phyloP scores from a whole-genome alignment of 2,329 filamentous ascomycete genomes.

The Coniochaeta hoffmannii region DNA sequence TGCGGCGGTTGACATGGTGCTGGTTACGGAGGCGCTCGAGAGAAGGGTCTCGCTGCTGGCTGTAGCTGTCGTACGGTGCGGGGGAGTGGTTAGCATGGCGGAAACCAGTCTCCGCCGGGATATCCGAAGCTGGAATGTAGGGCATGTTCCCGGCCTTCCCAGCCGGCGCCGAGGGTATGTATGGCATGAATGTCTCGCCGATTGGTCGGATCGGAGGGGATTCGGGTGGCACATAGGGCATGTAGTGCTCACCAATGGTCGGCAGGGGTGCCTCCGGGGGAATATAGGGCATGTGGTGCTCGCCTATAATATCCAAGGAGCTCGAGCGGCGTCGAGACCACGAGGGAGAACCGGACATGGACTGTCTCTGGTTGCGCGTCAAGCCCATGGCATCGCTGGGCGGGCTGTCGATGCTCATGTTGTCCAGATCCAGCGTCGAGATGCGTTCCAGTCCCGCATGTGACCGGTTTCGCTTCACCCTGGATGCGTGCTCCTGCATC shows the following conservation, averaged over 20 bases:
- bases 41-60: slow-evolving; percentile 40
- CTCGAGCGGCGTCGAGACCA: slow-evolving; percentile 14
- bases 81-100: slow-evolving; percentile 22
- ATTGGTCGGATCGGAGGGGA: slow-evolving; percentile 18
- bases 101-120: slow-evolving; percentile 34
- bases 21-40: slow-evolving; percentile 30
- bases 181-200: slow-evolving; percentile 24
- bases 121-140: slow-evolving; percentile 21
- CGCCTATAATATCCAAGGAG: slow-evolving; percentile 21
- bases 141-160: slow-evolving; percentile 19
- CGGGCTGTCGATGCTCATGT: slow-evolving; percentile 27
- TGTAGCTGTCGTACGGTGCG: slow-evolving; percentile 20
- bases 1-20: slow-evolving; percentile 38
- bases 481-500: slow-evolving; percentile 64
- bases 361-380: slow-evolving; percentile 19
- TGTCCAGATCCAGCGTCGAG: slow-evolving; percentile 23
- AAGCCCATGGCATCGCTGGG: slow-evolving; percentile 26
- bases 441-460: slow-evolving; percentile 29
- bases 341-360: slow-evolving; percentile 23
- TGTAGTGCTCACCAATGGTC: slow-evolving; percentile 19
- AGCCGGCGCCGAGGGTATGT: slow-evolving; percentile 20
- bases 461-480: not conserved
- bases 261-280: slow-evolving; percentile 19
- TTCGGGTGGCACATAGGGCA: slow-evolving; percentile 15
- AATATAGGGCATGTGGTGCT: slow-evolving; percentile 22